A percentile compares a stretch with the other conserved stretches of the same genome.
Conservation (phyloP, 306 rosid species). For the Ceratonia siliqua region DNA sequence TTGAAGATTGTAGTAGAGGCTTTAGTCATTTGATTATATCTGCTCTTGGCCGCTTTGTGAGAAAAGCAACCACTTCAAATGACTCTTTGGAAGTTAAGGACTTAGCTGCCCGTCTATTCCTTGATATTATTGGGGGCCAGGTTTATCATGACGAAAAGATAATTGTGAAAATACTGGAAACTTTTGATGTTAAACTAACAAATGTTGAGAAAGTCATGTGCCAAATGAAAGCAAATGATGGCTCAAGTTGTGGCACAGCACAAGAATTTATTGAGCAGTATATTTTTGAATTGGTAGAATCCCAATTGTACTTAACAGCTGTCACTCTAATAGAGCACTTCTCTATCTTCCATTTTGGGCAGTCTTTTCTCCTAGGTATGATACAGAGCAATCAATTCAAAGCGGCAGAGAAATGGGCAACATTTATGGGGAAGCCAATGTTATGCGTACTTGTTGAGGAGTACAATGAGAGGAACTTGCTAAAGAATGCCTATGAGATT, state of each 20-base stretch:
- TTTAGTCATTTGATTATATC: constrained; percentile 88
- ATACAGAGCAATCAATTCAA: constrained; percentile 64
- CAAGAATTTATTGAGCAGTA: constrained; percentile 59
- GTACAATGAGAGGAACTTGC: constrained; percentile 63
- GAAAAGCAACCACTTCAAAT: constrained; percentile 42
- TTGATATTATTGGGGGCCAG: constrained; percentile 70
- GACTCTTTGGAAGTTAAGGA: constrained; percentile 57
- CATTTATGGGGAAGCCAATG: constrained; percentile 83
- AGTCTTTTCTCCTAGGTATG: constrained; percentile 75
- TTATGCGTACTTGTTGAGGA: constrained; percentile 67
- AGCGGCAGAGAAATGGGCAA: constrained; percentile 97
- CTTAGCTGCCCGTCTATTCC: constrained; percentile 67
- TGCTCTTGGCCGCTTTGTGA: constrained; percentile 65
- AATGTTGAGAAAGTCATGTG: constrained; percentile 66
- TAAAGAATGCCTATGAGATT: constrained; percentile 69
- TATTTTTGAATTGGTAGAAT: constrained; percentile 57
- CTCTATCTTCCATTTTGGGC: constrained; percentile 59
- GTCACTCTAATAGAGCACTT: constrained; percentile 83
- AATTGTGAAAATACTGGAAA: constrained; percentile 69
- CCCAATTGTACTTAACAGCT: constrained; percentile 66
- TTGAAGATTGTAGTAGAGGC: constrained; percentile 68
- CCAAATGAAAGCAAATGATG: constrained; percentile 43
- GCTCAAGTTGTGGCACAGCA: constrained; percentile 52
- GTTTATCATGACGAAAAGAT: constrained; percentile 71
- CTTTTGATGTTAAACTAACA: constrained; percentile 61